Evolutionary conservation across 1,284 basidiomycete genomes (phyloP), one percentile per base, ranked within the genome.

Genomic region (Schizophyllum amplum): DNA sequence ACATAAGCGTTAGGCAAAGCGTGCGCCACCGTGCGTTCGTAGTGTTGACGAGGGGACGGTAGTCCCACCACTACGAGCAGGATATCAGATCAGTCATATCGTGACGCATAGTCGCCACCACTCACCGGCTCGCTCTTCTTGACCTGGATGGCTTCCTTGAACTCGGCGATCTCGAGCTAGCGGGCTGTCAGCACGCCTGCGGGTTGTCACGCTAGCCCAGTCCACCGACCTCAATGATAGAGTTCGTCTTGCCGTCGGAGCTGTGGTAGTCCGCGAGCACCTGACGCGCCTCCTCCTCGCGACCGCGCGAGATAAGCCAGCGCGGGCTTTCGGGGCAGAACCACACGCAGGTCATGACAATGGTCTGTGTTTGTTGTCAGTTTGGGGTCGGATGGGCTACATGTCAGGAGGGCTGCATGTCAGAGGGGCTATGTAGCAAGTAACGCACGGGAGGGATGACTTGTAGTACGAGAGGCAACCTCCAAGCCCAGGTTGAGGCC

Each of bases 401-500:
- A n/a, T n/a, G n/a, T n/a, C n/a, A n/a, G n/a, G n/a, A n/a, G n/a
- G 21, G n/a, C 2, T 20, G 56, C 57, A n/a, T 5, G n/a, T 7
- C 9, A 23, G 9, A n/a, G 54, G 21, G 21, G 7, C n/a, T n/a
- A n/a, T n/a, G n/a, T n/a, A 24, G 5, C 13, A 20, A 53, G 52
- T 25, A 24, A n/a, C 55, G 5, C 46, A 65, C 60, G 21, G 65
- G 64, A 56, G 65, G 65, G 15, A 53, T 57, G 24, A 67, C 57
- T 51, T 67, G 65, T 15, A 68, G 62, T 21, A 68, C 51, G 23
- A 68, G 61, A 15, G 67, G 67, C 6, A 68, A 60, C 24, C 67
- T 59, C 67, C 67, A 68, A 47, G 67, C 64, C 67, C 67, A 68
- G 5, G 66, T 68, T 1, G 63, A 61, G 48, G 51, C 59, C 55